Evolutionary conservation across 2,329 filamentous ascomycete genomes (phyloP).

Genomic region (Pseudonectria foliicola): DNA sequence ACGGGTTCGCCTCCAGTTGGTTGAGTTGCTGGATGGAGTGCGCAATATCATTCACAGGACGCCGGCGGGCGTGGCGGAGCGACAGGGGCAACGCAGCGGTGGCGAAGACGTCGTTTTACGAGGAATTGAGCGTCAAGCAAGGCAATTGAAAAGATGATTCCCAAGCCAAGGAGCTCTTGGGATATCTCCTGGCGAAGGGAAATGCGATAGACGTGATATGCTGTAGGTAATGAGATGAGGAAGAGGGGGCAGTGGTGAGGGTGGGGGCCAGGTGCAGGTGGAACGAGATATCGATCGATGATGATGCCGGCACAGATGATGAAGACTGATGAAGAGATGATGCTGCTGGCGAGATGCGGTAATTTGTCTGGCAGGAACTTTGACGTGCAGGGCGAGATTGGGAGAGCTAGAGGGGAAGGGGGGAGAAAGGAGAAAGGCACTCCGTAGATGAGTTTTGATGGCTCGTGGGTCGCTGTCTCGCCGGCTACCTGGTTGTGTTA

Average conservation of each 20-base stretch:
- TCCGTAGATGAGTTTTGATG: not conserved
- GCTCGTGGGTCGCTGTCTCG: no score
- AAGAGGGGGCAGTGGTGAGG: not conserved
- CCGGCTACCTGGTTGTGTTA: no score
- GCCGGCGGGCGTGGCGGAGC: no score
- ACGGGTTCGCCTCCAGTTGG: no score
- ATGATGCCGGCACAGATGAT: constrained; percentile 10
- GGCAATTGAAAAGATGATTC: no score
- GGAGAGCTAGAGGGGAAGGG: not conserved
- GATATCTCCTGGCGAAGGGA: not conserved
- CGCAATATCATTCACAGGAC: no score
- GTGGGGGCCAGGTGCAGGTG: constrained; percentile 18
- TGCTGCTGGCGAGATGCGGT: not conserved
- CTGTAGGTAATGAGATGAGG: not conserved
- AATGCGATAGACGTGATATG: not conserved
- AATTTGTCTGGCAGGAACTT: not conserved
- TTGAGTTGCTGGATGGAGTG: no score
- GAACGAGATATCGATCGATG: constrained; percentile 23
- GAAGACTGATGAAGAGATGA: constrained; percentile 1
- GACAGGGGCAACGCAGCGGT: no score
- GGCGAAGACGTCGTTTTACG: no score
- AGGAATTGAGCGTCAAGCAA: no score
- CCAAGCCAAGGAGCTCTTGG: no score
- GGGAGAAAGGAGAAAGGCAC: not conserved
- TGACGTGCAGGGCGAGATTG: not conserved